phyloP scores from a whole-genome alignment of 2,329 filamentous ascomycete species.

The Exophiala mesophila region DNA sequence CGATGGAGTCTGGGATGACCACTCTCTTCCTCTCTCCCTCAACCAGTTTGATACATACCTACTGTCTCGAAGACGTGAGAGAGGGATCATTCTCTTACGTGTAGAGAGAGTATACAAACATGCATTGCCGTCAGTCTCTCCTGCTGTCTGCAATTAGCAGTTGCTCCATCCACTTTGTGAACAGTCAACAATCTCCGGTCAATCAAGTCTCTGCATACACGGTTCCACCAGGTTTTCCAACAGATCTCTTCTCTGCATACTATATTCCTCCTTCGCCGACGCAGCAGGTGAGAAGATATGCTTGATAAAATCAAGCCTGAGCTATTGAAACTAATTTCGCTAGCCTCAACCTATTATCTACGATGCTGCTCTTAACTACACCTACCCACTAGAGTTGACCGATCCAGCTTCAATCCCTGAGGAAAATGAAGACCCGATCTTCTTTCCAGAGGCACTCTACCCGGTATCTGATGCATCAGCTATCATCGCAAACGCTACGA shows the following conservation, averaged over 20 bases:
- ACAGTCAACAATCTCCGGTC: slow-evolving; percentile 7
- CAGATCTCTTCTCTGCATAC: slow-evolving; percentile 23
- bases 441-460: slow-evolving; percentile 45
- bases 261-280: slow-evolving; percentile 24
- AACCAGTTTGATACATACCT: too few relatives aligned
- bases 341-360: slow-evolving; percentile 51
- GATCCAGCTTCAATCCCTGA: slow-evolving; percentile 50
- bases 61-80: too few relatives aligned
- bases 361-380: slow-evolving; percentile 52
- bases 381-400: slow-evolving; percentile 52
- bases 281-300: slow-evolving; percentile 19
- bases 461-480: slow-evolving; percentile 37
- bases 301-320: too few relatives aligned
- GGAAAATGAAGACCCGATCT: slow-evolving; percentile 46
- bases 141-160: slow-evolving; percentile 7
- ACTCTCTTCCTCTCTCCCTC: too few relatives aligned
- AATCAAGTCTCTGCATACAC: slow-evolving; percentile 15
- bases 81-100: too few relatives aligned
- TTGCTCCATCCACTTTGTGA: slow-evolving; percentile 11
- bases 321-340: too few relatives aligned
- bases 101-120: slow-evolving; percentile 7
- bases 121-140: slow-evolving; percentile 12
- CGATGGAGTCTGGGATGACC: too few relatives aligned
- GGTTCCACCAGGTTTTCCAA: slow-evolving; percentile 24
- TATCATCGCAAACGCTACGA: slow-evolving; percentile 32